Conservation (phyloP, 1,284 basidiomycete genomes). For the Cryptococcus neoformans region DNA sequence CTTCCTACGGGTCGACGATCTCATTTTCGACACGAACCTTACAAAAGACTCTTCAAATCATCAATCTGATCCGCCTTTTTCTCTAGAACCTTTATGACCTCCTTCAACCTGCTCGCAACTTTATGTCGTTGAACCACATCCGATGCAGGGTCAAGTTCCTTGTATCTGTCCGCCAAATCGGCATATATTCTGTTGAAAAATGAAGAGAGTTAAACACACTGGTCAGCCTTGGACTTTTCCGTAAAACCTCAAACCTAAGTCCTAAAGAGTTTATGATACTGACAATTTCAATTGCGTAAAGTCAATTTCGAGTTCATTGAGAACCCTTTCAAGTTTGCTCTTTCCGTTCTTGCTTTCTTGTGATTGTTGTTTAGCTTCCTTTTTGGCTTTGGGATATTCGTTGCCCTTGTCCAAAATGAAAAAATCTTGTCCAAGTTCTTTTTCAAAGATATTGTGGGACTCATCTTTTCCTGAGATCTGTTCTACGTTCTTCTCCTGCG, state of each 20-base stretch:
- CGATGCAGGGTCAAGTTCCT: slow-evolving; percentile 73
- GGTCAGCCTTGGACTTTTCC: too few species aligned
- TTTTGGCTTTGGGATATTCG: too few species aligned
- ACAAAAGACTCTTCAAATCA: slow-evolving; percentile 51
- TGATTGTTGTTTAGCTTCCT: too few species aligned
- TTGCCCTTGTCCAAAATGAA: too few species aligned
- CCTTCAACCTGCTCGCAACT: slow-evolving; percentile 75
- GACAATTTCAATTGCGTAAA: slow-evolving; percentile 86
- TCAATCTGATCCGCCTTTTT: slow-evolving; percentile 88
- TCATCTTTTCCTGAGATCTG: too few species aligned
- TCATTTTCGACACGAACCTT: neutral
- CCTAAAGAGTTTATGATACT: slow-evolving; percentile 21
- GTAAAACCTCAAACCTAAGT: too few species aligned
- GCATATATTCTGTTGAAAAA: slow-evolving; percentile 68
- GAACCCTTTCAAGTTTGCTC: slow-evolving; percentile 53
- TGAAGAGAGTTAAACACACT: neutral
- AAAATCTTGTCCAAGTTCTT: too few species aligned
- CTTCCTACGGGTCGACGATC: neutral
- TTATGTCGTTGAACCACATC: slow-evolving; percentile 73
- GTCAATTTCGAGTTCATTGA: slow-evolving; percentile 82
- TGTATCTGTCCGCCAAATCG: slow-evolving; percentile 85
- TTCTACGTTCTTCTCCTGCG: too few species aligned
- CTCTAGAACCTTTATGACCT: slow-evolving; percentile 84
- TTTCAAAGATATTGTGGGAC: too few species aligned
- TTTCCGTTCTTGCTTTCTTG: neutral